Conservation (phyloP, 2,329 filamentous ascomycete species). For the Fusarium udum region DNA sequence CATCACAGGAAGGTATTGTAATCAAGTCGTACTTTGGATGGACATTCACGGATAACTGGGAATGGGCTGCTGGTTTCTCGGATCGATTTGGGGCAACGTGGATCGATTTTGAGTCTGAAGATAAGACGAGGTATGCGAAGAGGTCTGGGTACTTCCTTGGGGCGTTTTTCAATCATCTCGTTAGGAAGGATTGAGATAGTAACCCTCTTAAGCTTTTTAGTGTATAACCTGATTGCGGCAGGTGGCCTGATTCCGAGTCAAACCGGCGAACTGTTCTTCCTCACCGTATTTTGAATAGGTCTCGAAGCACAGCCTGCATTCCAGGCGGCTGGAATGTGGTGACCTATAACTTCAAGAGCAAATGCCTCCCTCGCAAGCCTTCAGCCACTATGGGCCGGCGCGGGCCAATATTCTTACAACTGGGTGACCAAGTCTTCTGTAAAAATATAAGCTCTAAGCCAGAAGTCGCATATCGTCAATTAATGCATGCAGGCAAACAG, state of each 20-base stretch:
- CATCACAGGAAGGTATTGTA: constrained; percentile 49
- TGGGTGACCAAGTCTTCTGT: not conserved
- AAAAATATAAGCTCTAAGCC: not conserved
- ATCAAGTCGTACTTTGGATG: constrained; percentile 54
- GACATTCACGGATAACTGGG: constrained; percentile 56
- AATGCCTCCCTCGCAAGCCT: not conserved
- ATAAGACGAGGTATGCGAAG: constrained; percentile 35
- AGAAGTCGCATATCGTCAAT: not conserved
- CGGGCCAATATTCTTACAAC: not conserved
- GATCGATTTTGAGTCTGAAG: constrained; percentile 48
- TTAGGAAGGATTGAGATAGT: not conserved
- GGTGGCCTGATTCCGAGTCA: not conserved
- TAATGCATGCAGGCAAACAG: not conserved
- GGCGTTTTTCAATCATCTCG: constrained; percentile 31
- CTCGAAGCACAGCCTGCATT: not conserved
- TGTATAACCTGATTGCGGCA: not conserved
- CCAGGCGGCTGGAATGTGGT: not conserved
- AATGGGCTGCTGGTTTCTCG: constrained; percentile 54
- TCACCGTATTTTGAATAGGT: not conserved
- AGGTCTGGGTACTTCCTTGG: constrained; percentile 37
- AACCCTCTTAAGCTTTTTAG: not conserved
- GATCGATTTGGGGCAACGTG: constrained; percentile 54
- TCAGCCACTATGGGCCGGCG: not conserved
- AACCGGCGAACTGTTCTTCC: not conserved
- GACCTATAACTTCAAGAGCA: not conserved